phyloP scores from a whole-genome alignment of 2,329 filamentous ascomycete species.

The Colletotrichum sp. region DNA sequence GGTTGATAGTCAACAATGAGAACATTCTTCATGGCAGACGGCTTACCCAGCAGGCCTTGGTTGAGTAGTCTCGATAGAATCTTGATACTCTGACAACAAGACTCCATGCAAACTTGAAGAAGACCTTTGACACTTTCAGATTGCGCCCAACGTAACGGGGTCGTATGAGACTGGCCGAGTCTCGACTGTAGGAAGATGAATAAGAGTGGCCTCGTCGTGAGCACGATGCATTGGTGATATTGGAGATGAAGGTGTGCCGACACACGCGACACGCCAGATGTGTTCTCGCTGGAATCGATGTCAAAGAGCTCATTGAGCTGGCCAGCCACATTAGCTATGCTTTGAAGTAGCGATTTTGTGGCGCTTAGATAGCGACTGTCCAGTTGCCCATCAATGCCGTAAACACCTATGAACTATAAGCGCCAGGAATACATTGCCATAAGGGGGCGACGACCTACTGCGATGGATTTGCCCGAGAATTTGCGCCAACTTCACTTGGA shows the following conservation, averaged over 20 bases:
- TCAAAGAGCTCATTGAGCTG: neutral
- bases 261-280: neutral
- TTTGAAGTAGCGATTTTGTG: neutral
- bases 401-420: neutral
- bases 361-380: neutral
- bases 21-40: accelerated
- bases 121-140: neutral
- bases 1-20: neutral
- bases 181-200: neutral
- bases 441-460: neutral
- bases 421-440: neutral
- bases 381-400: neutral
- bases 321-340: neutral
- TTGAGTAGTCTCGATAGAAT: neutral
- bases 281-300: neutral
- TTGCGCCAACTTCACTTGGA: neutral
- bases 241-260: neutral
- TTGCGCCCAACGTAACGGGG: neutral
- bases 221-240: neutral
- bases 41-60: neutral
- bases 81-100: neutral
- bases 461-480: neutral
- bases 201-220: neutral
- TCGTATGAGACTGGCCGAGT: neutral
- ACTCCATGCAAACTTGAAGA: neutral